Evolutionary conservation across 495 filamentous ascomycete species (phyloP).

Genomic region (Aspergillus indologenus): DNA sequence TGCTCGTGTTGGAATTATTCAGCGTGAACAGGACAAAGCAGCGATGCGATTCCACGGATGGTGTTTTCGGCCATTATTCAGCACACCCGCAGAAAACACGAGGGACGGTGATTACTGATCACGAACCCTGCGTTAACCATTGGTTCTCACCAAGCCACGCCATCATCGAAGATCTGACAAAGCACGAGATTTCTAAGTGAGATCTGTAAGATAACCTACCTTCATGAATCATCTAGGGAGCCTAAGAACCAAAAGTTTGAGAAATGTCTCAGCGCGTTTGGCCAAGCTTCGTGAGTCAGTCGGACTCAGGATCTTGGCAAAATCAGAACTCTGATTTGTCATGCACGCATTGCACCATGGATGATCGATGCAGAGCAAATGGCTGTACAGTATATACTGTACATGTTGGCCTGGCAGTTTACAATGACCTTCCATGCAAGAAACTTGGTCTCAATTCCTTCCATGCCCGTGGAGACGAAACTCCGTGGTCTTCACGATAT

Average conservation of each 20-base stretch:
- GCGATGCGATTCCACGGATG: not conserved
- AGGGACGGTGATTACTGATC: not conserved
- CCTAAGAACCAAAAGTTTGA: not conserved
- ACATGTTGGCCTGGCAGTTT: too few species aligned
- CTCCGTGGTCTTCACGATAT: conserved; percentile 12
- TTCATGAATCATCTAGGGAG: not conserved
- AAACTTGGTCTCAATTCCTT: too few species aligned
- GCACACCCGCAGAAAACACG: not conserved
- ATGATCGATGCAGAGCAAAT: too few species aligned
- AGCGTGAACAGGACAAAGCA: not conserved
- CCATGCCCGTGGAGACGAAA: conserved; percentile 1
- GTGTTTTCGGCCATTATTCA: not conserved
- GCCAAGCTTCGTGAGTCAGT: not conserved
- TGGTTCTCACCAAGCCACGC: not conserved
- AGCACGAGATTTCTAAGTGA: not conserved
- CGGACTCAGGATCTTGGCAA: not conserved
- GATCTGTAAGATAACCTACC: not conserved
- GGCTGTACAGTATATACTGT: too few species aligned
- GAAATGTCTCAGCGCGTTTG: not conserved
- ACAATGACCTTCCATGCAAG: too few species aligned
- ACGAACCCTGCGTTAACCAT: not conserved
- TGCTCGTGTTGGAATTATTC: not conserved
- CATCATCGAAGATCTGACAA: not conserved
- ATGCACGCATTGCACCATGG: not conserved
- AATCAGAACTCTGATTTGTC: not conserved